Evolutionary conservation across 1,284 basidiomycete species (phyloP).

Genomic region (Pseudozyma sp.): DNA sequence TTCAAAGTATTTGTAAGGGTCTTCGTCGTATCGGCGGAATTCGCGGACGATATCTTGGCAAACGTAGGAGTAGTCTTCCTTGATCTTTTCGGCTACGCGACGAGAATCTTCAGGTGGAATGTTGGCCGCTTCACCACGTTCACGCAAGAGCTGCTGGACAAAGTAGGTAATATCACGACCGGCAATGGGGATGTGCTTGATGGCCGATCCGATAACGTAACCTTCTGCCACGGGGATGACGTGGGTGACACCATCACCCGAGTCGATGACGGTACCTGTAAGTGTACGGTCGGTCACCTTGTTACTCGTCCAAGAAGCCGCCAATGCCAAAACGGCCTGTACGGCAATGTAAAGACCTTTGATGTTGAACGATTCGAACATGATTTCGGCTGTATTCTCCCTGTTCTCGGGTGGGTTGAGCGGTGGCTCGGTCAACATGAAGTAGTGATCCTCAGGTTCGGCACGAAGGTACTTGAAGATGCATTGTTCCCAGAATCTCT

Average conservation of each 20-base stretch:
- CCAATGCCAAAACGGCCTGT: slow-evolving; percentile 97
- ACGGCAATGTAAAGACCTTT: slow-evolving; percentile 98
- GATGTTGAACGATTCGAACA: slow-evolving; percentile 99
- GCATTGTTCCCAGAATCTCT: slow-evolving; percentile 98
- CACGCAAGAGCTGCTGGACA: slow-evolving; percentile 94
- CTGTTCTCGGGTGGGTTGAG: slow-evolving; percentile 98
- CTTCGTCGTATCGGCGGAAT: slow-evolving; percentile 96
- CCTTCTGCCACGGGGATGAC: slow-evolving; percentile 96
- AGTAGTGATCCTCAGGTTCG: slow-evolving; percentile 99
- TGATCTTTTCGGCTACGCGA: slow-evolving; percentile 90
- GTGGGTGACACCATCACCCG: slow-evolving; percentile 98
- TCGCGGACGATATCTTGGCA: slow-evolving; percentile 99
- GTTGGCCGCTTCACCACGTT: slow-evolving; percentile 87
- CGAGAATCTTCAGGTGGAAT: slow-evolving; percentile 98
- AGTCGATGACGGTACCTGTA: slow-evolving; percentile 98
- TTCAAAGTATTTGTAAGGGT: slow-evolving; percentile 96
- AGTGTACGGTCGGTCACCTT: slow-evolving; percentile 91
- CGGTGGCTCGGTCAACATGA: slow-evolving; percentile 96
- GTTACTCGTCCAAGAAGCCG: slow-evolving; percentile 95
- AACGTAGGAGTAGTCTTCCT: slow-evolving; percentile 96
- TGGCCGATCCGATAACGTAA: slow-evolving; percentile 98
- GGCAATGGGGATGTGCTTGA: slow-evolving; percentile 99
- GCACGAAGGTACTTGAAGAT: slow-evolving; percentile 99
- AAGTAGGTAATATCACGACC: slow-evolving; percentile 97
- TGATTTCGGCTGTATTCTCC: slow-evolving; percentile 99